Conservation (phyloP, 2,329 filamentous ascomycete genomes). For the Xylaria hypoxylon region DNA sequence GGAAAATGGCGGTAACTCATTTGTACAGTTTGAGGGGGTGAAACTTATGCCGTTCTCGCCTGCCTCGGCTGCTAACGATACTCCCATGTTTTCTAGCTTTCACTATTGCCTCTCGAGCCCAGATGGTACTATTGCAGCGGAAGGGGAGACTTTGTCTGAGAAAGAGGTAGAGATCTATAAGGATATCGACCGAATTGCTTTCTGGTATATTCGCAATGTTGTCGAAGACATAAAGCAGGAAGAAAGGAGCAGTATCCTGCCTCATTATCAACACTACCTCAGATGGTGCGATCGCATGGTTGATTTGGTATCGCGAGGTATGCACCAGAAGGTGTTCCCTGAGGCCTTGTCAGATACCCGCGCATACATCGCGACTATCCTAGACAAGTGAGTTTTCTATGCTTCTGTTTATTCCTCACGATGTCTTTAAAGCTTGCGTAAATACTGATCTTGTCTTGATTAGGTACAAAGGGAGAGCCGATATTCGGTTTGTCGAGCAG, state of each 20-base stretch:
- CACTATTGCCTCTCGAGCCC: constrained; percentile 7
- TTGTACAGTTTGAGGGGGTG: constrained; percentile 20
- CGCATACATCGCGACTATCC: not conserved
- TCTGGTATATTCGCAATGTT: constrained; percentile 18
- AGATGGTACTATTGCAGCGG: constrained; percentile 9
- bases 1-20: constrained; percentile 1
- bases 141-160: not conserved
- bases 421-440: too few relatives aligned
- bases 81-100: constrained; percentile 16
- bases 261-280: constrained; percentile 16
- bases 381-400: too few relatives aligned
- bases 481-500: constrained; percentile 47
- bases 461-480: constrained; percentile 18
- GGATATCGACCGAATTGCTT: constrained; percentile 23
- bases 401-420: too few relatives aligned
- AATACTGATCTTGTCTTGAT: too few relatives aligned
- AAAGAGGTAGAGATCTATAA: constrained; percentile 5
- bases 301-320: not conserved
- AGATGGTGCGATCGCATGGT: constrained; percentile 16
- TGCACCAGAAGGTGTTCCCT: not conserved
- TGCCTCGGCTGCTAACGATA: constrained; percentile 1
- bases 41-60: constrained; percentile 20
- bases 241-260: constrained; percentile 1
- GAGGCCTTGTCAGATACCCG: constrained; percentile 9
- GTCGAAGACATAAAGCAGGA: not conserved